Conservation (phyloP, 768 basidiomycete genomes). For the Candolleomyces efflorescens region DNA sequence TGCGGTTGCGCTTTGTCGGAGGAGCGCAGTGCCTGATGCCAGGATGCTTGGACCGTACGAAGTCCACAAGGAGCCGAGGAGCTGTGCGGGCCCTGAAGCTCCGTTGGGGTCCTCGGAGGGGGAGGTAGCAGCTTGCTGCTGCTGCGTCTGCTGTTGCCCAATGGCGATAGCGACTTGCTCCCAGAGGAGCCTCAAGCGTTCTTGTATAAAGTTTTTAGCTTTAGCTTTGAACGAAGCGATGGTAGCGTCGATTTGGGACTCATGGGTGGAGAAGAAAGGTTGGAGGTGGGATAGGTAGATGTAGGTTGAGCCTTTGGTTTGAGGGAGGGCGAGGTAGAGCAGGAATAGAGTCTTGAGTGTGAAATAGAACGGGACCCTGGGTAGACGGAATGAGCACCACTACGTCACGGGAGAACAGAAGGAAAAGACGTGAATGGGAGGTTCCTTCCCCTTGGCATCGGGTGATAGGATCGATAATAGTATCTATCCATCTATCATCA, state of each 20-base stretch:
- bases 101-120: neutral
- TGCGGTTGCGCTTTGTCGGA: conserved; percentile 47
- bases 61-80: conserved; percentile 68
- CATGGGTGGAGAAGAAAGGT: conserved; percentile 81
- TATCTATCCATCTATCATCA: neutral
- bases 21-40: conserved; percentile 60
- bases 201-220: conserved; percentile 61
- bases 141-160: conserved; percentile 33
- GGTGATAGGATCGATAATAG: conserved; percentile 7
- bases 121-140: conserved; percentile 9
- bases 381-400: neutral
- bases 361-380: conserved; percentile 88
- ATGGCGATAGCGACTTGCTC: conserved; percentile 50
- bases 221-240: conserved; percentile 61
- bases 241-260: conserved; percentile 78
- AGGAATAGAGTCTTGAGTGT: conserved; percentile 78
- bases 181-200: conserved; percentile 62
- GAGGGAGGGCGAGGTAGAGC: conserved; percentile 86
- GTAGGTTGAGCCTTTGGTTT: conserved; percentile 83
- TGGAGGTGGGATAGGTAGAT: conserved; percentile 77
- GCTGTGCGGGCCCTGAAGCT: conserved; percentile 51
- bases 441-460: neutral
- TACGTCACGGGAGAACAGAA: neutral
- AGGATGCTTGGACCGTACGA: conserved; percentile 72
- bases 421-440: too few relatives aligned